Evolutionary conservation across 208 protist genomes (phyloP), one percentile per base, ranked within the genome.

Genomic region (Acanthamoeba sp.): DNA sequence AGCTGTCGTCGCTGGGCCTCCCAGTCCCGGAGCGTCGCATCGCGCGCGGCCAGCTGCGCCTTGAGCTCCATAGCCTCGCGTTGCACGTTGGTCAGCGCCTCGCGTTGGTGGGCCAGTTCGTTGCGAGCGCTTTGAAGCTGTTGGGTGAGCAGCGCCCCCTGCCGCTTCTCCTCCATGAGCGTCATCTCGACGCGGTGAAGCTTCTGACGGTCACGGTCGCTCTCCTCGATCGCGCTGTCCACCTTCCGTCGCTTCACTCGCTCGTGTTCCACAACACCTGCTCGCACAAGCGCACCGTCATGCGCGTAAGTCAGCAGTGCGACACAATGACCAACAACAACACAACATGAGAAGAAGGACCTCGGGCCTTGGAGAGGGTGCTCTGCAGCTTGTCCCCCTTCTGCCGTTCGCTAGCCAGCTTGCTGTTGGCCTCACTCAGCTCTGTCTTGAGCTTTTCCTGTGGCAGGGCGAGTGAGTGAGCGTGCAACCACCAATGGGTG

Each of bases 181-280:
- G 36, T 12, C 71, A 80, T 80, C 71, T 80, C 36, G 22, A 36
- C 71, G 34, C 71, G 71, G 10, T 80, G 32, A 10, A 80, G 71
- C 16, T 20, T 80, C 71, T 80, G 32, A 9, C 71, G 71, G 22
- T 80, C 71, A 36, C 71, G 71, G 2, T 80, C 29, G 71, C 71
- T 80, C 38, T 80, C 71, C 71, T 80, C 71, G 4, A 29, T 7
- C 4, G 36, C 71, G 38, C 71, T 80, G 36, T 80, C 71, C 71
- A 80, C 71, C 71, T 80, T 80, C 36, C 71, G 71, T 34, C 71
- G 71, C 38, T 80, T 80, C 32, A 80, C 71, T 32, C 71, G 32
- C 71, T 80, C 71, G 71, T 80, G 71, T 36, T 80, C 71, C 38
- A 80, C 71, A 7, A 48, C 71, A 7, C 71, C 71, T 80, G 71